Evolutionary conservation across 2,329 filamentous ascomycete species (phyloP), one percentile per base, ranked within the genome.

Genomic region (Alternaria sp.): DNA sequence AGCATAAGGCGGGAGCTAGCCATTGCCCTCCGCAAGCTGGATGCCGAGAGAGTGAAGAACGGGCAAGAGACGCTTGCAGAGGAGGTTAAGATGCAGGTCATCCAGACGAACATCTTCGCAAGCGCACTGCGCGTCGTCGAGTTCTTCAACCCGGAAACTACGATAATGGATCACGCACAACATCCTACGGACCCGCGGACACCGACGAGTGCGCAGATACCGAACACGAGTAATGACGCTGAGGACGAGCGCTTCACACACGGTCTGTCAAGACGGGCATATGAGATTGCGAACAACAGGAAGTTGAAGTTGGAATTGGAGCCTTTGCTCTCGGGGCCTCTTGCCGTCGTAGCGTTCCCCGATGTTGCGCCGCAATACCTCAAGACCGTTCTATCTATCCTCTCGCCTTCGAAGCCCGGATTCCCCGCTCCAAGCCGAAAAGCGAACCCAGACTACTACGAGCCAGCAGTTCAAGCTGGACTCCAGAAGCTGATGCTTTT

Each of bases 41-140:
- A 95, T 83, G 90, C 74, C 84, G 90, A 82, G 88, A 88, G 82
- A 89, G 90, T 75, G 83, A 92, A 61, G 88, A 82, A 84, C 10
- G 81, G 80, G 20, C 71, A 78, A 33, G 73, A 81, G 18, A 75
- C 79, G 20, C 77, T 93, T 33, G 85, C 87, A n/a, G 81, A 87
- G 2, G 82, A 84, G 43, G 86, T 96, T 69, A 90, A 92, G 80
- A 79, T 98, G 25, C 91, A 96, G 79, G 92, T 97, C 25, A 84
- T 99, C 60, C 91, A 96, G 76, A 96, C 93, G 14, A 92, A 92
- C 75, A 96, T 99, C 76, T 93, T 99, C 78, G 90, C 90, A 69
- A 89, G 92, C 18, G 94, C 95, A 1, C 84, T 98, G 65, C 90
- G 91, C 69, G 88, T 98, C 55, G 90, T 94, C 65, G 95, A 98